Base-by-base conservation (phyloP, 169 alveolate species). In the Plasmodium falciparum region DNA sequence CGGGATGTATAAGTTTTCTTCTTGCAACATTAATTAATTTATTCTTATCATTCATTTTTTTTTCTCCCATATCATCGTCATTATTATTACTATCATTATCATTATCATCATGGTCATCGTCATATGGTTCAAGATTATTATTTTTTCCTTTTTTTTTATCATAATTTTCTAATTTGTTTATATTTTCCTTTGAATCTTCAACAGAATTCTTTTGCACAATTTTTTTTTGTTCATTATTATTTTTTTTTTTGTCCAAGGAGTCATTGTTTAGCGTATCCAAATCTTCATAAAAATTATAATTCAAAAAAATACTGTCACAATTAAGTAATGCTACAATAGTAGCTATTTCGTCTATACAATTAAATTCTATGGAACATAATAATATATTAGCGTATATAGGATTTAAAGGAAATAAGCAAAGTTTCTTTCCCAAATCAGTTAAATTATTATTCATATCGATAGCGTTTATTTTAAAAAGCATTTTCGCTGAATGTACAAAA, bases 1-100 rank as follows among this genome's bases (percentile, higher is more conserved):
- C 99, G 75, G 97, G 96, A 89, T 98, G 99, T 0, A 97, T 90
- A 93, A 98, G 98, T 80, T 97, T 93, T 58, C 96, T 89, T 92
- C 97, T 97, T 20, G 99, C 98, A 24, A 95, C 95, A 90, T 97
- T 99, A 22, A 99, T 98, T 75, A 93, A 95, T 75, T 93, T 93
- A 80, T 90, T 88, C 70, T 74, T 91, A 33, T 98, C 99, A 74
- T 95, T 96, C 6, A 99, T 99, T 54, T 71, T 58, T 4, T 49
- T 20, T 47, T 67, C 91, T 24, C 39, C 85, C 2, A 15, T 8
- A 58, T 73, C 33, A 9, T 65, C 72, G 12, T 50, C 50, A 24
- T 43, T 45, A 4, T 7, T 6, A 3, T 9, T 22, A 8, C 26
- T 13, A 24, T 58, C 17, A n/a, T 54, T 29, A 43, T 54, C 59